Percentiles rank a stretch among this genome's conserved stretches.
These are phyloP conservation scores for Ascochyta clinopodiicola DNA, from an alignment of 2,329 filamentous ascomycete species.

Conservation along the genomic window DNA sequence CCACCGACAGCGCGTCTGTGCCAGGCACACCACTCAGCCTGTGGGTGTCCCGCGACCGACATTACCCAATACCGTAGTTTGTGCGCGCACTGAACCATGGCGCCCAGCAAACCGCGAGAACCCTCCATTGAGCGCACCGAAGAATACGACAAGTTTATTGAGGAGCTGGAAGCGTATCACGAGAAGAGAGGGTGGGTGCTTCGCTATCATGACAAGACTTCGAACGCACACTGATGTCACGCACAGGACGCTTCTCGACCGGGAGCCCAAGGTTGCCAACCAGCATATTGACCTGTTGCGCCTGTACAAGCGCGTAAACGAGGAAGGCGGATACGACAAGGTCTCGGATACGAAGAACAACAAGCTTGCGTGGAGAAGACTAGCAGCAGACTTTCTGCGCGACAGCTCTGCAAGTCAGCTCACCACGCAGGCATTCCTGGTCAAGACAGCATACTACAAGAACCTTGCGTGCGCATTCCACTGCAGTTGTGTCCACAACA, in stretches of 20 bases:
- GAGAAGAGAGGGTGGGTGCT: constrained; percentile 70
- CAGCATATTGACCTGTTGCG: constrained; percentile 78
- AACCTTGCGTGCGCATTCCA: constrained; percentile 68
- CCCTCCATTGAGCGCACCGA: constrained; percentile 57
- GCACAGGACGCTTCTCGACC: constrained; percentile 72
- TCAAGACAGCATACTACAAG: constrained; percentile 90
- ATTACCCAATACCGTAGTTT: constrained; percentile 23
- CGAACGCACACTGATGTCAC: constrained; percentile 32
- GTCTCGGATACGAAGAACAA: constrained; percentile 71
- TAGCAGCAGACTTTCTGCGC: constrained; percentile 78
- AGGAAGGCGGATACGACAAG: constrained; percentile 84
- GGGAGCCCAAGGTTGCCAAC: constrained; percentile 80
- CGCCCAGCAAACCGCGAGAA: constrained; percentile 52
- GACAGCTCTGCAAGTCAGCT: constrained; percentile 69
- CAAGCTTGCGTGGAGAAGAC: constrained; percentile 83
- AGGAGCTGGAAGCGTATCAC: constrained; percentile 75
- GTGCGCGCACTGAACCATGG: constrained; percentile 53
- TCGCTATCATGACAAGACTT: constrained; percentile 22
- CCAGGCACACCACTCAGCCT: constrained; percentile 25
- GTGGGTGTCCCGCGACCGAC: constrained; percentile 31
- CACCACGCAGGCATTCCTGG: constrained; percentile 81
- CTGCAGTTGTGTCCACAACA: constrained; percentile 8
- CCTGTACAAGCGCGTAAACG: constrained; percentile 78
- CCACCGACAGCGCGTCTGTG: constrained; percentile 31
- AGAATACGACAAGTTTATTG: constrained; percentile 82